Base-by-base conservation (phyloP, 176 grass and related monocot species). In the Carex scoparia region DNA sequence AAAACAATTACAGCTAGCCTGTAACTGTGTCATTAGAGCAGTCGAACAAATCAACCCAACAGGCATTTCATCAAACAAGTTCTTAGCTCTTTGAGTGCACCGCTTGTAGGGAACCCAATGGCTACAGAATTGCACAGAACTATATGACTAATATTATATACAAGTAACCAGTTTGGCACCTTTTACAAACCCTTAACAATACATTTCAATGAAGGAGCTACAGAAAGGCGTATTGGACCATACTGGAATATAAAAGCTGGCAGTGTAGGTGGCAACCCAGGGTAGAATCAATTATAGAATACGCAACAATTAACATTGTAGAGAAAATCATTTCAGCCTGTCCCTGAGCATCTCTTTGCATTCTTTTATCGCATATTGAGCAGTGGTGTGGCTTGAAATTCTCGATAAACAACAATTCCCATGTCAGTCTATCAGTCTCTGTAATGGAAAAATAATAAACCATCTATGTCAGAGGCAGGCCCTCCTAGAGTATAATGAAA, bases 61-160 rank as follows among this genome's bases (percentile, higher is more conserved):
- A 19, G 69, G 69, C 38, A 49, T 73, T 73, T 73, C 69, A 73
- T 73, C 42, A 73, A n/a, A 72, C 40, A 72, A 40, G 42, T 73
- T 19, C 15, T 73, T 12, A 72, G 8, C 42, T 74, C 44, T 74
- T 13, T 40, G 46, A 51, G 70, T 28, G 8, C 70, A 51, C n/a
- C 70, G 28, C 18, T 73, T 48, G 48, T 73, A 74, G 44, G 6
- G n/a, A 70, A 18, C 66, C 33, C 13, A 40, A 40, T 40, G 33
- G 37, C 2, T 13, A 40, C 10, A n/a, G 60, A 16, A 69, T 37
- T 69, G 35, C 66, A 69, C 5, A 69, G 14, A 69, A 42, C 14
- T 38, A 40, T 13, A n/a, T 18, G 5, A 42, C 33, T 40, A 40
- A 40, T 18, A 69, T 69, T 40, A 14, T 40, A 69, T 18, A 65